A percentile compares a stretch with the other conserved stretches of the same genome.
phyloP scores from a whole-genome alignment of 148 eudicot genomes.

The Hydrangea macrophylla region DNA sequence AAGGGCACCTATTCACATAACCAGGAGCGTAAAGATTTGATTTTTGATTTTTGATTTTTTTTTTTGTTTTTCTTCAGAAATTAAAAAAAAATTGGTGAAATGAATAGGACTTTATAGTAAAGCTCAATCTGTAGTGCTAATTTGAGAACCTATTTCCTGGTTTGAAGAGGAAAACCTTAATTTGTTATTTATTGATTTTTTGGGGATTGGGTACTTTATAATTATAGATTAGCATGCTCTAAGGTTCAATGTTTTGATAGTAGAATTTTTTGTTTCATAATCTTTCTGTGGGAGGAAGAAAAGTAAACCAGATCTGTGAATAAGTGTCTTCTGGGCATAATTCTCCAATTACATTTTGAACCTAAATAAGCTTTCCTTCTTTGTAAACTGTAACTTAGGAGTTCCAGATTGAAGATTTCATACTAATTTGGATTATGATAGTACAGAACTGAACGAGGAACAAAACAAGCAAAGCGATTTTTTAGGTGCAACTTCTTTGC shows the following conservation, averaged over 20 bases:
- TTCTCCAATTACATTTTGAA: not conserved
- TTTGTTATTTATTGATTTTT: too few species aligned
- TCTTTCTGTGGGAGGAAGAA: not conserved
- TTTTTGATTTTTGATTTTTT: too few species aligned
- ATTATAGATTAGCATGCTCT: not conserved
- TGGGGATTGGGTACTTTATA: too few species aligned
- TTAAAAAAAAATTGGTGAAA: too few species aligned
- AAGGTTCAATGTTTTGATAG: too few species aligned
- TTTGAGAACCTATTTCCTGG: not conserved
- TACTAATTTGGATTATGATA: not conserved
- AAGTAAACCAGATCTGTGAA: not conserved
- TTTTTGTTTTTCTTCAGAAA: too few species aligned
- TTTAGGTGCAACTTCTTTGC: not conserved
- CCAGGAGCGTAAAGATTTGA: too few species aligned
- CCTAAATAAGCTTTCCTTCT: not conserved
- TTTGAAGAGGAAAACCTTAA: not conserved
- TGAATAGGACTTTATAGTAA: not conserved
- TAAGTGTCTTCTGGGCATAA: not conserved
- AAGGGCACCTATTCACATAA: too few species aligned
- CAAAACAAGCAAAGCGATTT: not conserved
- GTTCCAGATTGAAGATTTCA: not conserved
- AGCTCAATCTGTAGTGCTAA: not conserved
- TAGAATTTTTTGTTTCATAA: too few species aligned
- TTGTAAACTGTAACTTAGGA: too few species aligned
- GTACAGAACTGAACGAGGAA: too few species aligned